Conservation (phyloP, 257 asterid genomes). For the Schizonepeta tenuifolia region DNA sequence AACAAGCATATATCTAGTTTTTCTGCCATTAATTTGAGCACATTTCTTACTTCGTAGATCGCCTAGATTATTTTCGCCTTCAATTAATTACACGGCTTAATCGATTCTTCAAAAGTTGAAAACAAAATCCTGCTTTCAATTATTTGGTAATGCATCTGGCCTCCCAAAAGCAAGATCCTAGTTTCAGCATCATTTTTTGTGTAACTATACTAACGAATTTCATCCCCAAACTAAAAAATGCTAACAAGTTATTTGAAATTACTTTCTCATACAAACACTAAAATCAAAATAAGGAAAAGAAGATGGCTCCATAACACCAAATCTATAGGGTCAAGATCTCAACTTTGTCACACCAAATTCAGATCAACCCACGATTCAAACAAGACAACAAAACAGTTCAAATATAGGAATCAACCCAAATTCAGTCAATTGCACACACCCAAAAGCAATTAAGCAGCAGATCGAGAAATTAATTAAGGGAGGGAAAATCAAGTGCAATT, state of each 20-base stretch:
- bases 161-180: not conserved
- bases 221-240: not conserved
- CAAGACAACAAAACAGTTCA: not conserved
- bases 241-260: not conserved
- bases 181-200: slow-evolving; percentile 4
- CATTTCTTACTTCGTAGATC: not conserved
- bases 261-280: not conserved
- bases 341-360: slow-evolving; percentile 9
- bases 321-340: slow-evolving; percentile 32
- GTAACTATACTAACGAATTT: not conserved
- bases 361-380: slow-evolving; percentile 14
- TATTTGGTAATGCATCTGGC: not conserved
- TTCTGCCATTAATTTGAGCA: no score
- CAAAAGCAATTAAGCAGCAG: not conserved
- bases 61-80: not conserved
- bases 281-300: not conserved
- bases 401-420: slow-evolving; percentile 2
- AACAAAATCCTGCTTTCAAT: not conserved
- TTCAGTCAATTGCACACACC: slow-evolving; percentile 1
- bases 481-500: not conserved
- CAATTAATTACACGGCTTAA: not conserved
- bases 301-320: not conserved
- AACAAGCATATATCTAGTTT: not conserved
- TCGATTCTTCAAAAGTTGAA: not conserved
- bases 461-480: not conserved